phyloP scores from a whole-genome alignment of 495 filamentous ascomycete species.

The Aspergillus kassunensis region DNA sequence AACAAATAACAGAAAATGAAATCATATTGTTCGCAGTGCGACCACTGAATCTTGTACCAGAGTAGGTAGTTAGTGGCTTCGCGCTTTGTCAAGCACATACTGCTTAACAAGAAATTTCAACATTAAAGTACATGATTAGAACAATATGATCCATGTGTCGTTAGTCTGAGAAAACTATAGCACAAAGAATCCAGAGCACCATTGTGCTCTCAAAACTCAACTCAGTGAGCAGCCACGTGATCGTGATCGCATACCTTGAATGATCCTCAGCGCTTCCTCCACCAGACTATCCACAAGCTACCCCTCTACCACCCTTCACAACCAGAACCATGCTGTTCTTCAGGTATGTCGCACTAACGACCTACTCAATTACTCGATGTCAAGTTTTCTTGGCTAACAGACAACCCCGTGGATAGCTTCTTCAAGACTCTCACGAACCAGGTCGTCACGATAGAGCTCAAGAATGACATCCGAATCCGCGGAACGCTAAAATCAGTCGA shows the following conservation, averaged over 20 bases:
- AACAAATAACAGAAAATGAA: not conserved
- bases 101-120: too few species aligned
- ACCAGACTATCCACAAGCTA: not conserved
- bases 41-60: not conserved
- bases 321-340: conserved; percentile 46
- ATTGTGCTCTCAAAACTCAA: too few species aligned
- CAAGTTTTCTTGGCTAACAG: not conserved
- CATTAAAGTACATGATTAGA: too few species aligned
- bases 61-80: too few species aligned
- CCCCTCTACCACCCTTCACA: conserved; percentile 1
- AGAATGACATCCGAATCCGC: conserved; percentile 96
- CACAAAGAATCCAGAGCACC: too few species aligned
- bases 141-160: too few species aligned
- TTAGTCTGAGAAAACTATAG: too few species aligned
- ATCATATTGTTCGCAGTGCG: not conserved
- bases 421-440: conserved; percentile 99
- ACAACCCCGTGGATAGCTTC: conserved; percentile 57
- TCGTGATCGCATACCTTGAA: too few species aligned
- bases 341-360: conserved; percentile 28
- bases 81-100: too few species aligned
- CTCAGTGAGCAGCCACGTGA: not conserved
- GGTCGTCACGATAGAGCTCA: conserved; percentile 93
- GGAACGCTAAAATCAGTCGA: conserved; percentile 95
- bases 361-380: not conserved
- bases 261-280: not conserved